A percentile compares a stretch with the other conserved stretches of the same genome.
Conservation (phyloP, 345 rosid species). For the Litchi chinensis region DNA sequence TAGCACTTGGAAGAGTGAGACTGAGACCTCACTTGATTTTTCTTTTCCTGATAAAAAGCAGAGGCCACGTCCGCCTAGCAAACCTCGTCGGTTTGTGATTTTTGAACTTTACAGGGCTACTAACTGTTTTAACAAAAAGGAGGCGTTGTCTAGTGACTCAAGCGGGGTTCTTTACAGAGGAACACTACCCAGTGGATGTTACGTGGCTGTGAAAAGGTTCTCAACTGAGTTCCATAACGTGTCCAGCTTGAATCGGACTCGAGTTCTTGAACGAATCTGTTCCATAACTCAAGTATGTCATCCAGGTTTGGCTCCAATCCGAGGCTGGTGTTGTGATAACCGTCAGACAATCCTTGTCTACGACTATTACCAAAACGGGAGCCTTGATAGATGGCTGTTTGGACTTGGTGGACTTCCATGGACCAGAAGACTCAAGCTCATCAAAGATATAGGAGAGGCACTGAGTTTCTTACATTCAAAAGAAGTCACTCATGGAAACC, state of each 20-base stretch:
- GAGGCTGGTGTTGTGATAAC: constrained; percentile 28
- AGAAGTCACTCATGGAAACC: constrained; percentile 24
- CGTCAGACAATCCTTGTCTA: constrained; percentile 19
- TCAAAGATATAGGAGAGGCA: constrained; percentile 18
- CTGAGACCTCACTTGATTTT: background rate
- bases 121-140: constrained; percentile 14
- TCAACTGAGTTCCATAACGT: constrained; percentile 8
- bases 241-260: constrained; percentile 5
- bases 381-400: constrained; percentile 27
- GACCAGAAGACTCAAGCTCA: constrained; percentile 16
- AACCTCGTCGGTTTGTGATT: constrained; percentile 20
- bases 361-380: constrained; percentile 24
- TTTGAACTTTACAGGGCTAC: constrained; percentile 21
- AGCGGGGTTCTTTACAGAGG: constrained; percentile 28
- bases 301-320: constrained; percentile 20
- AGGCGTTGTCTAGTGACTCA: constrained; percentile 9
- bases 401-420: constrained; percentile 29
- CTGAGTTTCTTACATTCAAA: constrained; percentile 25
- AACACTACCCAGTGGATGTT: constrained; percentile 18
- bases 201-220: constrained; percentile 25
- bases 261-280: constrained; percentile 18
- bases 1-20: background rate
- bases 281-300: constrained; percentile 13
- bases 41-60: constrained; percentile 3
- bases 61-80: constrained; percentile 23